phyloP scores from a whole-genome alignment of 106 monocot genomes.

The Dioscorea zingiberensis region DNA sequence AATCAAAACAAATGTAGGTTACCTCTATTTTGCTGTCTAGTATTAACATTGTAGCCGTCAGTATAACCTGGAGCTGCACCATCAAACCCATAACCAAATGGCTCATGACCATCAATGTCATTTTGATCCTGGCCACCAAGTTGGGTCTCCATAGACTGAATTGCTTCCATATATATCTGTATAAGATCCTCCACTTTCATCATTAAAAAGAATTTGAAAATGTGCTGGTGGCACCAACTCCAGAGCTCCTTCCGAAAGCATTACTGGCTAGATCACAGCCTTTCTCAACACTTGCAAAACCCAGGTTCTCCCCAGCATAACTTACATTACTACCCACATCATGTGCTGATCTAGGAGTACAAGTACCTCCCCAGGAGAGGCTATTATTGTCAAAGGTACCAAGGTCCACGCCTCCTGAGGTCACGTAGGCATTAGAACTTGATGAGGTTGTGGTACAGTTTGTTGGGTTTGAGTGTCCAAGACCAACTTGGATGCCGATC shows the following conservation, averaged over 20 bases:
- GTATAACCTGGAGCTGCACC: conserved; percentile 26
- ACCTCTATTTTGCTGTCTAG: conserved; percentile 41
- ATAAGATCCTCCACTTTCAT: conserved; percentile 14
- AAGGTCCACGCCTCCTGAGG: conserved; percentile 48
- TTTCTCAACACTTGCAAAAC: conserved; percentile 21
- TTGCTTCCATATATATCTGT: conserved; percentile 15
- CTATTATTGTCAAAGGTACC: conserved; percentile 49
- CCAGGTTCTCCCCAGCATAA: conserved; percentile 29
- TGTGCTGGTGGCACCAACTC: conserved; percentile 5
- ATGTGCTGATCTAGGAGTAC: conserved; percentile 36
- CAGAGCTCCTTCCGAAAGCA: conserved; percentile 21
- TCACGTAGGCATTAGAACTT: conserved; percentile 40
- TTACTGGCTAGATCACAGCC: conserved; percentile 18
- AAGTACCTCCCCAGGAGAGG: conserved; percentile 56
- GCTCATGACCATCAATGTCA: conserved; percentile 21
- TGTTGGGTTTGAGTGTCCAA: no score
- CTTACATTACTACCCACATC: conserved; percentile 18
- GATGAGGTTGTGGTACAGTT: conserved; percentile 10
- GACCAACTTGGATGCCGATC: no score
- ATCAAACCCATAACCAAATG: conserved; percentile 35
- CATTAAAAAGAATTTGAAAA: conserved; percentile 11
- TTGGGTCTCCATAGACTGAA: conserved; percentile 29
- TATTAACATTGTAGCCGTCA: conserved; percentile 26
- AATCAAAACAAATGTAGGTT: background rate
- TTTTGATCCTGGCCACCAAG: conserved; percentile 24